Evolutionary conservation across 1,139 yeast genomes (phyloP), one percentile per base, ranked within the genome.

Genomic region (Wickerhamomyces sp.): DNA sequence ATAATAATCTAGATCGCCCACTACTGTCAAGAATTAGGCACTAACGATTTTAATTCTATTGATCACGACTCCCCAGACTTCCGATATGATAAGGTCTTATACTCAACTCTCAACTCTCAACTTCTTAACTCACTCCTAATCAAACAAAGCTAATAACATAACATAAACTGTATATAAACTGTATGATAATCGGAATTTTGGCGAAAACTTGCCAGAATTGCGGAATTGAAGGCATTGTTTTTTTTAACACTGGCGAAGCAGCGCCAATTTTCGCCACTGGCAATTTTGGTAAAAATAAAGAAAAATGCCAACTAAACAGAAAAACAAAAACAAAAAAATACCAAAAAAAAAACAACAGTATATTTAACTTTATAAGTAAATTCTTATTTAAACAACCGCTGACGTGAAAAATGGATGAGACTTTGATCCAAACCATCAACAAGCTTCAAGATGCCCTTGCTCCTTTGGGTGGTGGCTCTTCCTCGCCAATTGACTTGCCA

Each of bases 381-480:
- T n/a, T n/a, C n/a, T n/a, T n/a, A n/a, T 17, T 16, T 10, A 28
- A n/a, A 28, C 21, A n/a, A 16, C 9, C 12, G 29, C 18, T 18
- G 12, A 10, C 7, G 16, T 7, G 4, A 8, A 33, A 37, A 22
- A 90, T 90, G 97, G 97, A 90, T 69, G 95, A 87, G 67, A 74
- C 82, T 33, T 79, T 90, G 56, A 90, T 90, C 58, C 76, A 86
- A 48, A 88, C 96, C 31, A 94, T 92, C 65, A 92, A 92, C 71
- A 87, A 88, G 64, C 73, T 88, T 47, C 96, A 88, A 64, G 95
- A 82, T 59, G 98, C 97, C 7, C 74, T 90, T 60, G 96, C 97
- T 6, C 95, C 97, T 16, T 70, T 92, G 43, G 96, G 97, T 36
- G 90, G 87, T 22, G 92, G 94, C 10, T 81, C 88, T 14, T 69